phyloP scores from a whole-genome alignment of 176 grass and related monocot genomes.

The Secale cereale region DNA sequence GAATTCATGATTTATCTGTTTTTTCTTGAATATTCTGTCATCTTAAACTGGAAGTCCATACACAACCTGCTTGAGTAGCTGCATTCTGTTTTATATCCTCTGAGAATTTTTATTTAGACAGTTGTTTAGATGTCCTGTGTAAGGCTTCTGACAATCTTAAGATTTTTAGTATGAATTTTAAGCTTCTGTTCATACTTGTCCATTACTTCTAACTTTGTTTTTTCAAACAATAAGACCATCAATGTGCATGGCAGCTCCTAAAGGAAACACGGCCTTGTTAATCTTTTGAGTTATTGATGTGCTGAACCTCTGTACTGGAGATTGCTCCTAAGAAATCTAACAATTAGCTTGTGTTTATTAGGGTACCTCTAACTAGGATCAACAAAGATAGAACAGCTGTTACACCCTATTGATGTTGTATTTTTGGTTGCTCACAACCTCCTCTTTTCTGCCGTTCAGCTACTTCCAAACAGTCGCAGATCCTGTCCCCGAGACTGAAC shows the following conservation, averaged over 20 bases:
- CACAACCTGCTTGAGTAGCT: neutral
- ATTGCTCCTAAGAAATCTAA: neutral
- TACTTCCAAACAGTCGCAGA: conserved; percentile 72
- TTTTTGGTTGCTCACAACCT: neutral
- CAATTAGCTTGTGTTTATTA: neutral
- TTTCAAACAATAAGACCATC: neutral
- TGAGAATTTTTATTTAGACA: neutral
- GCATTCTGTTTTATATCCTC: neutral
- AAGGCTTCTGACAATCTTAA: neutral
- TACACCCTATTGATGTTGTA: neutral
- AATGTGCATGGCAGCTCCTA: neutral
- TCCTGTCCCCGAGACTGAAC: conserved; percentile 52
- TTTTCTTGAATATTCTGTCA: neutral
- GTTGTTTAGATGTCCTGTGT: neutral
- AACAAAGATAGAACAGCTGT: neutral
- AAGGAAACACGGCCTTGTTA: neutral
- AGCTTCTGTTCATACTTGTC: neutral
- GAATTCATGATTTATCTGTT: neutral
- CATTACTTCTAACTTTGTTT: neutral
- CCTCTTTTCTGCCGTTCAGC: conserved; percentile 40
- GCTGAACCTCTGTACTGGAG: neutral
- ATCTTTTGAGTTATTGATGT: neutral
- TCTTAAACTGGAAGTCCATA: neutral
- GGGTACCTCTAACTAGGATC: neutral
- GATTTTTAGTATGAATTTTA: neutral